These are phyloP conservation scores for Wickerhamiella sergipiensis DNA, from an alignment of 805 yeast genomes.

Conservation along the genomic window DNA sequence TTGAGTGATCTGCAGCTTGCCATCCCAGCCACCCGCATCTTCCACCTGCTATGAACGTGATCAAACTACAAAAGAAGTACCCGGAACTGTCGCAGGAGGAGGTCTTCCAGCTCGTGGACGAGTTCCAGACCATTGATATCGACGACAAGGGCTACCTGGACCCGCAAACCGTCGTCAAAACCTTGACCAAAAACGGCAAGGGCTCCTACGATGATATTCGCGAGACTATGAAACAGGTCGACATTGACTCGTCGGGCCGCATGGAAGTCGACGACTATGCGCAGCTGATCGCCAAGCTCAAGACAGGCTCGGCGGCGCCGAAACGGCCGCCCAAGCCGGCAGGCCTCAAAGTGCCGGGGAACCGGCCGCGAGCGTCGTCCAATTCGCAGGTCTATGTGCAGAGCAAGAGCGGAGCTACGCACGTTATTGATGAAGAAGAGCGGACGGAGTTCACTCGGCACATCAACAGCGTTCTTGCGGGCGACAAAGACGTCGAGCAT, in stretches of 20 bases:
- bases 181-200: slow-evolving; percentile 63
- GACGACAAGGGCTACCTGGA: slow-evolving; percentile 94
- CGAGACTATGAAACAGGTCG: slow-evolving; percentile 79
- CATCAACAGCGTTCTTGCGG: slow-evolving; percentile 81
- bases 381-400: slow-evolving; percentile 54
- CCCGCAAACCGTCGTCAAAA: slow-evolving; percentile 76
- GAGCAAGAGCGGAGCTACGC: slow-evolving; percentile 88
- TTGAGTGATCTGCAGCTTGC: background rate
- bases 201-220: slow-evolving; percentile 86
- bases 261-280: slow-evolving; percentile 95
- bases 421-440: slow-evolving; percentile 95
- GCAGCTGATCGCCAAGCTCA: slow-evolving; percentile 64
- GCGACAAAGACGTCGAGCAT: slow-evolving; percentile 72
- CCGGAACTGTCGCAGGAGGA: slow-evolving; percentile 81
- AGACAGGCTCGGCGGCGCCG: slow-evolving; percentile 28
- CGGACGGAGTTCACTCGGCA: slow-evolving; percentile 91
- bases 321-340: slow-evolving; percentile 17
- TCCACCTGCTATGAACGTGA: slow-evolving; percentile 41
- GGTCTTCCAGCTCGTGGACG: slow-evolving; percentile 70
- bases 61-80: slow-evolving; percentile 62
- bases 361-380: slow-evolving; percentile 24
- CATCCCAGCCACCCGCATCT: background rate
- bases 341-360: slow-evolving; percentile 17
- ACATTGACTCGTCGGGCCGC: slow-evolving; percentile 92
- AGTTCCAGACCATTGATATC: slow-evolving; percentile 61